Base-by-base conservation (phyloP, 768 basidiomycete species). In the Amanita rubescens region DNA sequence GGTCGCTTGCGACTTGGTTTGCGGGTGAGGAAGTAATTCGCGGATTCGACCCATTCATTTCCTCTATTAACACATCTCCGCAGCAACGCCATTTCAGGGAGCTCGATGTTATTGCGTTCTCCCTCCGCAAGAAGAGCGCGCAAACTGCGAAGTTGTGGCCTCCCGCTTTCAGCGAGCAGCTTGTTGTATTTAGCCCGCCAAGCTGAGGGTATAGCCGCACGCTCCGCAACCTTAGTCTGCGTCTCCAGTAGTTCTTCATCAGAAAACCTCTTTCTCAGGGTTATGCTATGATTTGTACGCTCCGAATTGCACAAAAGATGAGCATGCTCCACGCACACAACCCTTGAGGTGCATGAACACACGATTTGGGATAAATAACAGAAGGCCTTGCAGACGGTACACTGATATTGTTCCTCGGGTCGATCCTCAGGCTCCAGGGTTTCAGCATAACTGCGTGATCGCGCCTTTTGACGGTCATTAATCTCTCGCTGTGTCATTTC, bases 391-490 rank as follows among this genome's bases (percentile, higher is more conserved):
- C 96, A 98, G 58, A 87, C 70, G 47, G 76, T 71, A 76, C 96
- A 99, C 67, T 97, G 96, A 67, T 94, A 95, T 65, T 96, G 92
- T 50, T 97, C 94, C 65, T 97, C 96, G 0, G 85, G 76, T 11
- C 83, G 81, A 66, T 97, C 94, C 60, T 82, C 78, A 58, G 85
- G 81, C 59, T 90, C 85, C 24, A 91, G 71, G 33, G 76, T 70
- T 65, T 96, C 93, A 20, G 71, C 66, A 41, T 91, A 67, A n/a
- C 78, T 77, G 33, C 77, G 66, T 17, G 71, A 60, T 30, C 90
- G 83, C 32, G 90, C 80, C 24, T 71, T 70, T 46, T 72, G 72
- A 25, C 96, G 87, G 50, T 82, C 76, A 7, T 65, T 67, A 62
- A 90, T 73, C 66, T 99, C 96, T 34, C 90, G 81, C 53, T 85